Evolutionary conservation across 208 protist genomes (phyloP), one percentile per base, ranked within the genome.

Genomic region (Leishmania lainsoni): DNA sequence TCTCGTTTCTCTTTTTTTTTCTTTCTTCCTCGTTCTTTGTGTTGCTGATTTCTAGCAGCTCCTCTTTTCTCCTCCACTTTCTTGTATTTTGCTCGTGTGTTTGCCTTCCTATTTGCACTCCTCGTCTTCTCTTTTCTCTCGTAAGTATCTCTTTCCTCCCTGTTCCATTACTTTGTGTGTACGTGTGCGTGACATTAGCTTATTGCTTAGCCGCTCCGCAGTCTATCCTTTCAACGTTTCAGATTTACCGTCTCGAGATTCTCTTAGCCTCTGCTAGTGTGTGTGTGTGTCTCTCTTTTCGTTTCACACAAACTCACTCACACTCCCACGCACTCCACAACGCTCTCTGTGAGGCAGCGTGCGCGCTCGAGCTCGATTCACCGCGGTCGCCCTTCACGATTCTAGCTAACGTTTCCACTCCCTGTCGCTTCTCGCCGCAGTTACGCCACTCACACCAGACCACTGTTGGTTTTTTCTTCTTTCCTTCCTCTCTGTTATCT

Each of bases 11-110:
- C 26, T 17, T 56, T 22, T 74, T 76, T 20, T 65, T 63, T 72
- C 42, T 45, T 45, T 45, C 42, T 45, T 45, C 42, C 42, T 45
- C 42, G 42, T 45, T 45, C 42, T 45, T 68, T 52, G 22, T 49
- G 9, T 16, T 20, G 14, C 12, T 49, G 54, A 79, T 76, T 56
- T 73, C 77, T 54, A 42, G 42, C n/a, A 79, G 48, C 12, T 20
- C 45, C 52, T 22, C 48, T 51, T 71, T 83, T 58, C 76, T 63
- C 51, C 14, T 76, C 35, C 63, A 29, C 56, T 78, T 76, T 6
- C 52, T 58, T 65, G 65, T 4, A 42, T 79, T 63, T 76, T n/a
- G 42, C 8, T 2, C 58, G 39, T 48, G 51, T 65, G 32, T 39
- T 54, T 73, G 39, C 68, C 5, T 42, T n/a, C 26, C n/a, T 32